Percentiles rank a stretch among this genome's conserved stretches.
These are phyloP conservation scores for Cucurbita pepo DNA, from an alignment of 306 rosid species.

Conservation along the genomic window DNA sequence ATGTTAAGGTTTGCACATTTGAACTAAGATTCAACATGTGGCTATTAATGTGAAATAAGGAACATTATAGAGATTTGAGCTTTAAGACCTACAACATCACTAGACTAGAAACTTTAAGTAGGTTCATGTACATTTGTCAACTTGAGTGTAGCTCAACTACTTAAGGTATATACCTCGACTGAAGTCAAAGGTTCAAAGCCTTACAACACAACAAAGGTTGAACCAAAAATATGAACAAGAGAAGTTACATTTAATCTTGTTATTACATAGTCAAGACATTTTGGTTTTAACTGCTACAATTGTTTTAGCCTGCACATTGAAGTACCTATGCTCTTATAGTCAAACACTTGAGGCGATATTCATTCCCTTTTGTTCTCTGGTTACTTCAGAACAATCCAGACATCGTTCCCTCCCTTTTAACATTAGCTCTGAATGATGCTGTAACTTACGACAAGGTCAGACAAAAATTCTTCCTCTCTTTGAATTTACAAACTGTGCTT, in stretches of 20 bases:
- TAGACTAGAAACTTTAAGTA: background rate
- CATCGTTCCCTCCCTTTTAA: slow-evolving; percentile 43
- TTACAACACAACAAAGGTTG: too few relatives aligned
- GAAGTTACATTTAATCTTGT: background rate
- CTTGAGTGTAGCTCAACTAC: too few relatives aligned
- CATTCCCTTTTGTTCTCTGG: slow-evolving; percentile 4
- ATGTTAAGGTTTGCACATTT: background rate
- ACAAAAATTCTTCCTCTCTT: background rate
- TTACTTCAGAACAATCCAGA: slow-evolving; percentile 60
- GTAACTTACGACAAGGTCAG: slow-evolving; percentile 86
- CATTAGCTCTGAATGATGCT: slow-evolving; percentile 73
- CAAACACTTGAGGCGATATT: background rate
- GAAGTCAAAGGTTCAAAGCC: too few relatives aligned
- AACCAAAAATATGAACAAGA: too few relatives aligned
- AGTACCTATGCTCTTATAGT: background rate
- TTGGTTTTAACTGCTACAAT: background rate
- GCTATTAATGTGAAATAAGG: background rate
- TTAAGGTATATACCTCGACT: too few relatives aligned
- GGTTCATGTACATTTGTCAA: background rate
- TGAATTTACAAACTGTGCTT: background rate
- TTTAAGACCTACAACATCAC: background rate
- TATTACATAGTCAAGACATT: background rate
- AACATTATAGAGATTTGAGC: background rate
- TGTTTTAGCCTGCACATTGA: background rate
- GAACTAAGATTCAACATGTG: background rate